phyloP scores from a whole-genome alignment of 2,329 filamentous ascomycete genomes.

The Cytospora mali region DNA sequence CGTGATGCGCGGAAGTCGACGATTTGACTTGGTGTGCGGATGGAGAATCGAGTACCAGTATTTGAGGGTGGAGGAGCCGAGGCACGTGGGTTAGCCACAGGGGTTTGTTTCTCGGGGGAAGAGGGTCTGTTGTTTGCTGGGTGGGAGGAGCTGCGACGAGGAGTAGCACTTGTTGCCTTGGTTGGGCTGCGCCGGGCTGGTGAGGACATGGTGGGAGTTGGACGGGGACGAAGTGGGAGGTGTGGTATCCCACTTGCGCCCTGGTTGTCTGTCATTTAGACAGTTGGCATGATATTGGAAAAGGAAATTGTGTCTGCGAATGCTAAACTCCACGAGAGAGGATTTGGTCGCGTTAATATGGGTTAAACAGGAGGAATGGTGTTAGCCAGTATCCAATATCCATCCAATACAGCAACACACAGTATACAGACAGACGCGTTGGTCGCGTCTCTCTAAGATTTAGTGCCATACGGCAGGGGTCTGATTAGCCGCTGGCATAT shows the following conservation, averaged over 20 bases:
- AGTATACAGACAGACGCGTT: slow-evolving; percentile 15
- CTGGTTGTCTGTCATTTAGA: slow-evolving; percentile 22
- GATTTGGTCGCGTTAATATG: background rate
- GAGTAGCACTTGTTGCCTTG: slow-evolving; percentile 10
- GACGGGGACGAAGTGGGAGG: slow-evolving; percentile 24
- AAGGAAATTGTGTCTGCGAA: background rate
- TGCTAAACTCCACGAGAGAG: background rate
- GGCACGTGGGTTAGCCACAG: slow-evolving; percentile 15
- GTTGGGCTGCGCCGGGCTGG: slow-evolving; percentile 17
- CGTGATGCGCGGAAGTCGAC: slow-evolving; percentile 38
- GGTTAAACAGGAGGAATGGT: background rate
- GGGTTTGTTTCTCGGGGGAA: slow-evolving; percentile 4
- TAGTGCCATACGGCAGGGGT: slow-evolving; percentile 8
- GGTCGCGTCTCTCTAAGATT: slow-evolving; percentile 14
- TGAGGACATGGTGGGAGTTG: slow-evolving; percentile 20
- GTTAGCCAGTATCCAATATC: too few relatives aligned
- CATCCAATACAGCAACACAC: background rate
- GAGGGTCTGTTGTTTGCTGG: slow-evolving; percentile 4
- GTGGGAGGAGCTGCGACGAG: slow-evolving; percentile 26
- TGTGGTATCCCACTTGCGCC: slow-evolving; percentile 21
- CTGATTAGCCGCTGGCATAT: background rate
- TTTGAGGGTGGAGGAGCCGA: slow-evolving; percentile 44
- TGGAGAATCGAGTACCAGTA: slow-evolving; percentile 37
- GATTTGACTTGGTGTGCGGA: slow-evolving; percentile 47
- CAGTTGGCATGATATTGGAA: slow-evolving; percentile 9